Evolutionary conservation across 2,329 filamentous ascomycete genomes (phyloP).

Genomic region (Phialophora chinensis): DNA sequence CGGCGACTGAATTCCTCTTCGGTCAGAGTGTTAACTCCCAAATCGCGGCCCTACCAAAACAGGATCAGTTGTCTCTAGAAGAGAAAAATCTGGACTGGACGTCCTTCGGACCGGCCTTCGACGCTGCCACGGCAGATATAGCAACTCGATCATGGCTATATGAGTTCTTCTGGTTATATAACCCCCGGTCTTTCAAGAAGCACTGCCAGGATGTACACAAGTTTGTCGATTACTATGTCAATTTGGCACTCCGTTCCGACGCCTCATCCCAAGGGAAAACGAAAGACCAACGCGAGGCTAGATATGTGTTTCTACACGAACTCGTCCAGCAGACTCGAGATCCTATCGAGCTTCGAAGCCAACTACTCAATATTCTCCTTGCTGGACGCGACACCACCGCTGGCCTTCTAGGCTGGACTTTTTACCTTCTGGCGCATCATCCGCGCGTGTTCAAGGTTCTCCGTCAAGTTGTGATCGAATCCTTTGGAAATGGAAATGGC

Average conservation of each 20-base stretch:
- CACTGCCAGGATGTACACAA: slow-evolving; percentile 51
- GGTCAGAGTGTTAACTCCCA: slow-evolving; percentile 72
- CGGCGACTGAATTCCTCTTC: slow-evolving; percentile 84
- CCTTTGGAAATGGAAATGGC: slow-evolving; percentile 14
- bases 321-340: slow-evolving; percentile 5
- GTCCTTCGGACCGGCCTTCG: slow-evolving; percentile 46
- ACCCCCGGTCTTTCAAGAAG: slow-evolving; percentile 48
- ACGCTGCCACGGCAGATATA: slow-evolving; percentile 41
- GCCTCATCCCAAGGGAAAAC: background rate
- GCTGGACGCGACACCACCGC: no score
- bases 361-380: slow-evolving; percentile 41
- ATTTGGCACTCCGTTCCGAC: slow-evolving; percentile 43
- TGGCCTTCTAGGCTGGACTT: background rate
- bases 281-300: background rate
- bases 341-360: background rate
- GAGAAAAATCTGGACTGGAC: slow-evolving; percentile 63
- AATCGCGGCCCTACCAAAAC: slow-evolving; percentile 47
- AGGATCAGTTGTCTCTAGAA: slow-evolving; percentile 70
- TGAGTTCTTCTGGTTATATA: slow-evolving; percentile 47
- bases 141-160: slow-evolving; percentile 43
- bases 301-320: slow-evolving; percentile 5
- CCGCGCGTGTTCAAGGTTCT: background rate
- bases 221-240: slow-evolving; percentile 58
- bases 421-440: slow-evolving; percentile 1
- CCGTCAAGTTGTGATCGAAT: background rate